Evolutionary conservation across 2,329 filamentous ascomycete genomes (phyloP).

Genomic region (Talaromyces sp.): DNA sequence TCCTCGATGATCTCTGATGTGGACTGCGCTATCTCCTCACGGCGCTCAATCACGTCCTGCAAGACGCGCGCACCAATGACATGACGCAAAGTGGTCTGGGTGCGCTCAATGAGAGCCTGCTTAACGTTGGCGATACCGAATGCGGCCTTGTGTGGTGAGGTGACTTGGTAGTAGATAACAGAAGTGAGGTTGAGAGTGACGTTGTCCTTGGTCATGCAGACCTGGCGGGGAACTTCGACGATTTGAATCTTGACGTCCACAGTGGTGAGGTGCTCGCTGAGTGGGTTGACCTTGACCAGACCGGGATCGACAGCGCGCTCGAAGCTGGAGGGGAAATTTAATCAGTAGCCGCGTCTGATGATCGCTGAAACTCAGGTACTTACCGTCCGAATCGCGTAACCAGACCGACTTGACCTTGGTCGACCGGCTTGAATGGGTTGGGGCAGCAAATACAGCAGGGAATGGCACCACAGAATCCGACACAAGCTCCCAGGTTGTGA

Average conservation of each 20-base stretch:
- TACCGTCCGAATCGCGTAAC: constrained; percentile 86
- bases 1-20: constrained; percentile 98
- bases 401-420: constrained; percentile 91
- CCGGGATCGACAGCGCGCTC: constrained; percentile 95
- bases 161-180: constrained; percentile 99
- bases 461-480: constrained; percentile 81
- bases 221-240: constrained; percentile 89
- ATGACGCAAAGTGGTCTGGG: constrained; percentile 94
- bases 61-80: constrained; percentile 94
- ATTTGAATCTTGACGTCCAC: constrained; percentile 99
- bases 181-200: constrained; percentile 69
- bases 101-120: constrained; percentile 95
- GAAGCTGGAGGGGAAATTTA: constrained; percentile 57
- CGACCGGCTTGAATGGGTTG: constrained; percentile 92
- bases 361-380: constrained; percentile 10
- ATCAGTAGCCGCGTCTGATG: background rate
- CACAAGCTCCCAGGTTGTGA: constrained; percentile 70
- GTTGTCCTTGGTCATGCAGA: constrained; percentile 99
- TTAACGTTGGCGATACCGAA: constrained; percentile 95
- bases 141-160: constrained; percentile 90
- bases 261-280: constrained; percentile 84
- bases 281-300: constrained; percentile 94
- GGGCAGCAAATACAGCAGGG: constrained; percentile 91
- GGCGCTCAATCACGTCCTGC: constrained; percentile 97
- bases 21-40: constrained; percentile 92